Evolutionary conservation across 2,329 filamentous ascomycete species (phyloP), one percentile per base, ranked within the genome.

Genomic region (Aquanectria penicillioides): DNA sequence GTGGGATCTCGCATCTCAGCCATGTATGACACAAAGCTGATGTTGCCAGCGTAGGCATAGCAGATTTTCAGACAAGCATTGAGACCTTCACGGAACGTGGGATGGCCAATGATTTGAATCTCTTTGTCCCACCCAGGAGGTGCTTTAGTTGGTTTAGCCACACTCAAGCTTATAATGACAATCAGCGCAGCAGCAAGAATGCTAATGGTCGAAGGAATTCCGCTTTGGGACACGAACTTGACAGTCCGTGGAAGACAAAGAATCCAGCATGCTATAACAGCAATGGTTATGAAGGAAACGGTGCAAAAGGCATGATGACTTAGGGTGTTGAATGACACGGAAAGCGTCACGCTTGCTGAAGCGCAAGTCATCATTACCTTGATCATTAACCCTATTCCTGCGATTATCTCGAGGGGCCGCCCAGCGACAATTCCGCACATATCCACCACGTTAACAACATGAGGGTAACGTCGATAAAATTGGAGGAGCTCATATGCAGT

Each of bases 311-410:
- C 77, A 67, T 87, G 82, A 49, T 81, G 78, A 12, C 83, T 84
- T 68, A 90, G 86, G 15, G 86, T 89, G 73, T 90, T 90, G 61
- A 89, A 80, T 59, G 88, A 89, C 64, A 88, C 84, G 10, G 87
- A 84, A 31, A 87, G 85, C 4, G 86, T 84, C 41, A 90, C 78
- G 66, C 86, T 88, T 66, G 89, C 87, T 61, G 89, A 81, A 20
- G 85, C 87, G 76, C 85, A 83, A 61, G 89, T 90, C 73, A 89
- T 89, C 46, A 86, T 89, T 69, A 90, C 90, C 78, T 91, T 91
- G 62, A 90, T 72, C 41, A 90, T 73, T 72, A 91, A 88, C 82
- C 89, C 90, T 64, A 87, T 76, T 2, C 86, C 68, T 0, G 68
- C 67, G 12, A 69, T 46, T 3, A 68, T 44, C 17, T 70, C 67